Evolutionary conservation across 2,329 filamentous ascomycete species (phyloP), one percentile per base, ranked within the genome.

Genomic region (Harringtonia aguacate): DNA sequence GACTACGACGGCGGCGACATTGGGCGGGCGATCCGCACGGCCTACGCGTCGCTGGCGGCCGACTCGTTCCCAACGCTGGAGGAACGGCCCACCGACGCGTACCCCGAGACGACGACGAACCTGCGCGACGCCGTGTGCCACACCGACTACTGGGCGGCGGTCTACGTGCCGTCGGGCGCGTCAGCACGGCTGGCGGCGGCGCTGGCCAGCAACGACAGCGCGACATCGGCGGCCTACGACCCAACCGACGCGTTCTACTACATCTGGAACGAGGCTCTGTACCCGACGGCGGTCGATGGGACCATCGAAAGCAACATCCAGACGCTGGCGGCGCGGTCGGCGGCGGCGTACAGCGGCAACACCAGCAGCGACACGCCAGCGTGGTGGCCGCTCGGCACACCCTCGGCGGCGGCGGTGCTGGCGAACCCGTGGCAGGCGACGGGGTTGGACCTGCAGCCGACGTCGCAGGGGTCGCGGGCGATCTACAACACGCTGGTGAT

Each of bases 401-500:
- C 24, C 3, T 36, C 36, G 4, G 41, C 45, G 17, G n/a, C 29
- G 3, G n/a, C 30, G 8, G 27, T 46, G n/a, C 50, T 46, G 24
- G 45, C 62, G n/a, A 52, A 62, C 34, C 64, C 64, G 1, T 59
- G 62, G 44, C 46, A 51, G 14, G 50, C 57, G 3, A 52, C 51
- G 1, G 43, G 51, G 21, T 48, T 55, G 21, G 48, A 65, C 35
- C 58, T 64, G 27, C 49, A 50, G 43, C 56, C 61, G 0, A 64
- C 63, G 4, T 52, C 55, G 9, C 64, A 67, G 43, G 62, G 58
- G 12, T 52, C 56, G 1, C 54, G 58, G 9, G 51, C 57, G 13
- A 52, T 66, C 3, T 61, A 63, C 50, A 67, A 67, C 52, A 66
- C 64, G 0, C 48, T 67, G n/a, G 61, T 67, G 13, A 58, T 65